Base-by-base conservation (phyloP, 2,329 filamentous ascomycete genomes). In the Hypomyces rosellus region DNA sequence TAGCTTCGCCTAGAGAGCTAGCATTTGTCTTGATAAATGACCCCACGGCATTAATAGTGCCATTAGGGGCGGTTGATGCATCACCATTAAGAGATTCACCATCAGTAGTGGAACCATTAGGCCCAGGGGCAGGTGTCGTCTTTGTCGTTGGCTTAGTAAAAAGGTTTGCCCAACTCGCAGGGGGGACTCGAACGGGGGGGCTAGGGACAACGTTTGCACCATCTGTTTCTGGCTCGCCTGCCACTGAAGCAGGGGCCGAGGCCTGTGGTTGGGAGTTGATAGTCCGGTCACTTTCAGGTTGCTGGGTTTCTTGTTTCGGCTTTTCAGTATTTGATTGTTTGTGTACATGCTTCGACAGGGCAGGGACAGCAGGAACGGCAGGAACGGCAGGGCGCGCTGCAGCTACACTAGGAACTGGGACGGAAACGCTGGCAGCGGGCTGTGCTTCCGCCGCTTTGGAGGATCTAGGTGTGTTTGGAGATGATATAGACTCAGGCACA, bases 1-100 rank as follows among this genome's bases (percentile, higher is more conserved):
- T 76, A 34, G 88, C 88, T 59, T 96, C 88, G 3, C 82, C 85
- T 46, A 95, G 73, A 15, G 87, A 85, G 65, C 64, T 82, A 20
- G 68, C 64, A 49, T 73, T 76, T 16, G 71, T 61, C 58, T 74
- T 74, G 7, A 69, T 57, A 52, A 77, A 74, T n/a, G 65, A 55
- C 7, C 58, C 56, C 37, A 64, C 55, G 36, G 56, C 60, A 18
- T 58, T 60, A n/a, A 51, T 36, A 30, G 53, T 49, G 44, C 54
- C 48, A 15, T 37, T 34, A 42, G 53, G 34, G 36, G 44, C 49
- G 5, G 58, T 56, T 12, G 59, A 42, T 12, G 53, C 54, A 25
- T 54, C 53, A 8, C 61, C 64, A 52, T 68, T 66, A 39, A 54
- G 51, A 14, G 51, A 33, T 33, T 57, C 38, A 5, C 51, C 51